Base-by-base conservation (phyloP, 148 eudicot species). In the Cornus controversa region DNA sequence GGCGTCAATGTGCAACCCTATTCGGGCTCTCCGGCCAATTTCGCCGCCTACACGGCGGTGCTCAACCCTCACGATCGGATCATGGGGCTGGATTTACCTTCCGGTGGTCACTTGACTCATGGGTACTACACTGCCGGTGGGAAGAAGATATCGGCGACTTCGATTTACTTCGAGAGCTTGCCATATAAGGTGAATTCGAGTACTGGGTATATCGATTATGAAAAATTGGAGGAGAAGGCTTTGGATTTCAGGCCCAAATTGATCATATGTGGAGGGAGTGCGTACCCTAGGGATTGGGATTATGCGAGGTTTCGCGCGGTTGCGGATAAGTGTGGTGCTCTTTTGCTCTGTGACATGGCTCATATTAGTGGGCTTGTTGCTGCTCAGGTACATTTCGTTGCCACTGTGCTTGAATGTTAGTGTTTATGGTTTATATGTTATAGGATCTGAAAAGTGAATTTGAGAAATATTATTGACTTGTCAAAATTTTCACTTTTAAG, bases 351-450 rank as follows among this genome's bases (percentile, higher is more conserved):
- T 84, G 99, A 96, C 80, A 96, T 96, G 99, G 98, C 99, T 76
- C 99, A 96, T 76, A 96, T 96, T 58, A 93, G 98, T 87, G 99
- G 99, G 24, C 98, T 96, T 82, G 98, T 96, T 83, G 99, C 99
- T 87, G 98, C 99, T 77, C 86, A 96, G 99, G 99, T 96, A 91
- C 71, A 54, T 54, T 60, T 54, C n/a, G 45, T 53, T 79, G 5
- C 10, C 10, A 4, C 13, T 54, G 2, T 40, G 16, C 8, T 40
- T 10, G 0, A n/a, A n/a, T n/a, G n/a, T n/a, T n/a, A n/a, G 34
- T 31, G 34, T 31, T 31, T 31, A 2, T 31, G 34, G 34, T 31
- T 2, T 31, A 31, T 2, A 31, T 31, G 34, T 31, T 31, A 31
- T 31, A 31, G 34, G 4, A 31, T 31, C 34, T 31, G 34, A 5